phyloP scores from a whole-genome alignment of 2,329 filamentous ascomycete species.

The Venturia aucupariae region DNA sequence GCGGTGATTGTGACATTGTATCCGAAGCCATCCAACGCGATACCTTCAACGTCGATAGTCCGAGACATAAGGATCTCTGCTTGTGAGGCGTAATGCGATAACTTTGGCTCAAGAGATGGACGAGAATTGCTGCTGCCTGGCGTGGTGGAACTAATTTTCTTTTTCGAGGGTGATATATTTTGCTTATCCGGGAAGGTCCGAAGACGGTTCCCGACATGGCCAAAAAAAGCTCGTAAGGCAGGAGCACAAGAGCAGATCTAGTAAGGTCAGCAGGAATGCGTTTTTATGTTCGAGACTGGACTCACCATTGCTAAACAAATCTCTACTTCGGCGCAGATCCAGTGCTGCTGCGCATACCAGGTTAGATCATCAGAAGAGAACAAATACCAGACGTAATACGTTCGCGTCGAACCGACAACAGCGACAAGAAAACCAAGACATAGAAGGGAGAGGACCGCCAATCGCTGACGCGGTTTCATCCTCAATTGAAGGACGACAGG shows the following conservation, averaged over 20 bases:
- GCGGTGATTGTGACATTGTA: slow-evolving; percentile 13
- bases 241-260: slow-evolving; percentile 15
- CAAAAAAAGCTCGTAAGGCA: slow-evolving; percentile 13
- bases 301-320: slow-evolving; percentile 37
- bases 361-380: slow-evolving; percentile 34
- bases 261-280: not conserved
- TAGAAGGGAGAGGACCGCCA: slow-evolving; percentile 32
- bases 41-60: slow-evolving; percentile 13
- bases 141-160: not conserved
- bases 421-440: slow-evolving; percentile 34
- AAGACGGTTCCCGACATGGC: slow-evolving; percentile 2
- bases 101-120: not conserved
- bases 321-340: slow-evolving; percentile 38
- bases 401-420: slow-evolving; percentile 34
- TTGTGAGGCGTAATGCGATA: not conserved
- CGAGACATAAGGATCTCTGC: not conserved
- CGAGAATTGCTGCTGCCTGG: not conserved
- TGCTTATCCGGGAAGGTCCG: not conserved
- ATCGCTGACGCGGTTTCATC: slow-evolving; percentile 33
- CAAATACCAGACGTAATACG: slow-evolving; percentile 36
- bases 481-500: slow-evolving; percentile 35
- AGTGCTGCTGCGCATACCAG: slow-evolving; percentile 37
- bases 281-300: no score
- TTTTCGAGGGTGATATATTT: not conserved
- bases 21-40: slow-evolving; percentile 11